Conservation (phyloP, 768 basidiomycete species). For the Suillus sp. region DNA sequence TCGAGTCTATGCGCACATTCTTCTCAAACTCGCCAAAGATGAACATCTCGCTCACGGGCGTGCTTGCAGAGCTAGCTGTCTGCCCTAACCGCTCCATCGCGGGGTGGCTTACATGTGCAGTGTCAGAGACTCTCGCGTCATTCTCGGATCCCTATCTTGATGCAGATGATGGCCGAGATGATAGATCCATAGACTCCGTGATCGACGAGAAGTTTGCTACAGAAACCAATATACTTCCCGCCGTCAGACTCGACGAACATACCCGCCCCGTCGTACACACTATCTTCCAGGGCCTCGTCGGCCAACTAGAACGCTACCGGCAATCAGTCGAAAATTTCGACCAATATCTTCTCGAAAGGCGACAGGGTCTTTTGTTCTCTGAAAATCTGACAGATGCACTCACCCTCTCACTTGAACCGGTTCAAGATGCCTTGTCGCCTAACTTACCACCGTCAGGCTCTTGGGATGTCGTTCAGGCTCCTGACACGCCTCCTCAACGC, state of each 20-base stretch:
- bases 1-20: conserved; percentile 75
- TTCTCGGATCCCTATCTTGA: conserved; percentile 12
- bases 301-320: conserved; percentile 82
- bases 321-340: conserved; percentile 78
- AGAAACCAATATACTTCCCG: conserved; percentile 60
- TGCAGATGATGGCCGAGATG: conserved; percentile 63
- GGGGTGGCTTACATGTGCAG: conserved; percentile 83
- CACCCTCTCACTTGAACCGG: conserved; percentile 65
- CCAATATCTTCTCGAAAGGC: conserved; percentile 77
- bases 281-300: conserved; percentile 77
- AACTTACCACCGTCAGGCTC: conserved; percentile 24
- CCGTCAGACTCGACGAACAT: conserved; percentile 67
- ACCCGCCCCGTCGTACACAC: conserved; percentile 80
- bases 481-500: conserved; percentile 37
- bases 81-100: conserved; percentile 85
- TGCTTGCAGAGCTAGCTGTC: conserved; percentile 76
- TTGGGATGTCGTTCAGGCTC: conserved; percentile 28
- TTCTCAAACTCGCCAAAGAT: conserved; percentile 84
- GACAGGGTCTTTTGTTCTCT: conserved; percentile 87
- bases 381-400: conserved; percentile 93
- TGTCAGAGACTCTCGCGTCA: conserved; percentile 36
- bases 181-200: conserved; percentile 76
- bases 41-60: conserved; percentile 87
- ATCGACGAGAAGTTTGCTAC: conserved; percentile 67
- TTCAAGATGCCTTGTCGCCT: conserved; percentile 42